Conservation (phyloP, 305 asterid genomes). For the Solanum hybrid region DNA sequence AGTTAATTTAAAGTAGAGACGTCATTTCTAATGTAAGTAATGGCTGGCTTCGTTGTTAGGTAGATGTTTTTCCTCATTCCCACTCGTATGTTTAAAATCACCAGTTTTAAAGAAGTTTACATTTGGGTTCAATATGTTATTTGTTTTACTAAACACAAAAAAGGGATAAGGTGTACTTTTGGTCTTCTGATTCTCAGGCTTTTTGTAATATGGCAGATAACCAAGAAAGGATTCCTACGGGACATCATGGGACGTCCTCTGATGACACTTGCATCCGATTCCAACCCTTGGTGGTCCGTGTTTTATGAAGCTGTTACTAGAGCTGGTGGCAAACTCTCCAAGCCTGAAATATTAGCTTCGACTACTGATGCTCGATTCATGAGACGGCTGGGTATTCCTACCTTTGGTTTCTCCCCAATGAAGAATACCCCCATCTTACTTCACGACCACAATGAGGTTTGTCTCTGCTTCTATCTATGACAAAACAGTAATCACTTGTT, state of each 20-base stretch:
- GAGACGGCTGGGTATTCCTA: slow-evolving; percentile 69
- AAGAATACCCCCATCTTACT: slow-evolving; percentile 82
- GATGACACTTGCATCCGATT: slow-evolving; percentile 58
- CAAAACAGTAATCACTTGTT: neutral
- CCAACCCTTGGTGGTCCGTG: slow-evolving; percentile 89
- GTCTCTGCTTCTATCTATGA: neutral
- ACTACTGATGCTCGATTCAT: slow-evolving; percentile 84
- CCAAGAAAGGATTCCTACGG: slow-evolving; percentile 57
- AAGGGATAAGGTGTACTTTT: neutral
- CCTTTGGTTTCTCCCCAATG: slow-evolving; percentile 92
- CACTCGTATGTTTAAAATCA: neutral
- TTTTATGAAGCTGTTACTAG: slow-evolving; percentile 55
- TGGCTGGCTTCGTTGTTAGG: neutral
- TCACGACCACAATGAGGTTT: slow-evolving; percentile 93
- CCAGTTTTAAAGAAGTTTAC: neutral
- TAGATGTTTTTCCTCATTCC: neutral
- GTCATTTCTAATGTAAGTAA: neutral
- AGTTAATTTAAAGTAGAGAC: neutral
- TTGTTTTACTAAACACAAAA: neutral
- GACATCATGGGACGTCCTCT: slow-evolving; percentile 60
- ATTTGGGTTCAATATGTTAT: neutral
- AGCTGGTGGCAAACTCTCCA: slow-evolving; percentile 73
- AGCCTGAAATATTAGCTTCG: slow-evolving; percentile 76
- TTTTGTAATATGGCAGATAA: slow-evolving; percentile 30
- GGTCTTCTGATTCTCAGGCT: neutral